Evolutionary conservation across 257 asterid species (phyloP), one percentile per base, ranked within the genome.

Genomic region (Fraxinus quadrangulata): DNA sequence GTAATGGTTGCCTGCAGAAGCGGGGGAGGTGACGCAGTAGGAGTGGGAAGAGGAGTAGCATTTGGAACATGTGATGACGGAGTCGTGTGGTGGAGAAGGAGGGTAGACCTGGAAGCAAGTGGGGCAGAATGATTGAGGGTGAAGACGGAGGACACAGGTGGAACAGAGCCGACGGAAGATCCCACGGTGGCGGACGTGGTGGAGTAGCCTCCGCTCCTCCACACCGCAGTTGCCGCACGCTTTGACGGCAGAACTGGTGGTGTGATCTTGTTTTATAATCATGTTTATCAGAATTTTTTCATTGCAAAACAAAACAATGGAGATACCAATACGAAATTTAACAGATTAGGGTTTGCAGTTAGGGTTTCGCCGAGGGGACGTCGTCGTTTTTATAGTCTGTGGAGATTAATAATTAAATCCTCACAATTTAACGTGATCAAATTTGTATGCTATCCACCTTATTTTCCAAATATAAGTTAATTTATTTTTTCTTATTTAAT

Each of bases 81-180:
- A 78, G 79, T 86, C 90, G 86, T 77, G 82, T 1, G 90, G 76
- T 7, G 86, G 84, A 13, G 83, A 16, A 4, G 90, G 87, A n/a
- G 92, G 92, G 84, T 90, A 90, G 37, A 93, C 93, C 23, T 84
- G 81, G 80, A 89, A 95, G 79, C 99, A 95, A 69, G 90, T 83
- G 12, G 99, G 98, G 87, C 98, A 93, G 86, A 93, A 93, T 13
- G 88, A 83, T 39, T 93, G 96, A 5, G 97, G 87, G 74, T 93
- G 88, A 78, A 89, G 91, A 71, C 94, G 94, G 75, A 95, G 94
- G 28, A 95, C 98, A 83, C 99, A 95, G 84, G 89, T 84, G 24
- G 98, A 87, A 91, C 99, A 95, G 71, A 91, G 87, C 49, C 93
- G 92, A 21, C 92, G 94, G 86, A 85, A 90, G 68, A 67, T 33